Conservation (phyloP, 208 protist species). For the Leishmania martiniquensis region DNA sequence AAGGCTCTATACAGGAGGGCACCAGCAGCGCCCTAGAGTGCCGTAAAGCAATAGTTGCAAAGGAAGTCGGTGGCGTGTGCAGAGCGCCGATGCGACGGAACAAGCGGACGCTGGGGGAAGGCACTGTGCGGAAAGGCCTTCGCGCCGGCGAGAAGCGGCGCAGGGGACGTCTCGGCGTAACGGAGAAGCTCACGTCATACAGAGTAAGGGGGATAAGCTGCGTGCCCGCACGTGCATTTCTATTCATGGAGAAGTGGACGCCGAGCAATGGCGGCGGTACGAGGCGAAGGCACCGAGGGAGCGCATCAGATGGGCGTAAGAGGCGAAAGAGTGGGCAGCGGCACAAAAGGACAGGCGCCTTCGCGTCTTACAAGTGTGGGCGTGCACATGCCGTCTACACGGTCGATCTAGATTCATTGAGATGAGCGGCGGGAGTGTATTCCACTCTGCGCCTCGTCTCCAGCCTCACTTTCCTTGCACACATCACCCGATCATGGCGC, state of each 20-base stretch:
- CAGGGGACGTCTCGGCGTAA: background rate
- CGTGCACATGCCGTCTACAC: background rate
- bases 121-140: too few species aligned
- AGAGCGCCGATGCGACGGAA: too few species aligned
- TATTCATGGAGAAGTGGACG: background rate
- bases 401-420: too few species aligned
- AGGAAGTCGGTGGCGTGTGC: too few species aligned
- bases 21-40: too few species aligned
- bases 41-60: too few species aligned
- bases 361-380: too few species aligned
- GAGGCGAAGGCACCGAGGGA: background rate
- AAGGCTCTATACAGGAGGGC: background rate
- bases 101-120: too few species aligned
- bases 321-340: background rate
- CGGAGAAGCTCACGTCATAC: background rate
- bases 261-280: background rate
- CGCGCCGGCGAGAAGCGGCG: background rate
- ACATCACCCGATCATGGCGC: background rate
- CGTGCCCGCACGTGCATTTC: background rate
- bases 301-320: background rate
- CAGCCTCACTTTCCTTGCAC: background rate
- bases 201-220: background rate
- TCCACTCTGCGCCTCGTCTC: background rate
- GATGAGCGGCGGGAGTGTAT: background rate
- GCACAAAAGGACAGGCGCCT: background rate